Evolutionary conservation across 2,329 filamentous ascomycete species (phyloP), one percentile per base, ranked within the genome.

Genomic region (Penicillium sp.): DNA sequence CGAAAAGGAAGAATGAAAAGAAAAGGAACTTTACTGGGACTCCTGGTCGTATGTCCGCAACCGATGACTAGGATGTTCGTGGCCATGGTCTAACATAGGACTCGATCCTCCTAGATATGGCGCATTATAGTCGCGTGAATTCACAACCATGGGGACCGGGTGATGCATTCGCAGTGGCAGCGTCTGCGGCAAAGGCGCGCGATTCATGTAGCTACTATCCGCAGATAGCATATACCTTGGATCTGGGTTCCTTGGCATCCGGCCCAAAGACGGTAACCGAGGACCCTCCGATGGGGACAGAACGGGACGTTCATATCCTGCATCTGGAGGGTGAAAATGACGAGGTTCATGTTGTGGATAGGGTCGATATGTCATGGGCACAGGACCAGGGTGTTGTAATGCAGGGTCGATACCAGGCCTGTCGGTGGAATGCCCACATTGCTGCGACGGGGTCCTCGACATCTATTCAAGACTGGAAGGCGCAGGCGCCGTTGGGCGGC

Each of bases 1-100:
- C 48, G 43, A 58, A 57, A 55, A 60, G 21, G 21, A 60, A 46
- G 37, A 61, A 58, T 45, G 35, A 56, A 59, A 52, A 53, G 62
- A 64, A 50, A 53, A 66, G 61, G 63, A 55, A 63, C 63, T 66
- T 70, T 72, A 72, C 70, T 70, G 68, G 56, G 70, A 72, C 48
- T 72, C 70, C 62, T 68, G 53, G 57, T 73, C 70, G 59, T 65
- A 65, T 49, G 64, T 56, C 53, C 65, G 65, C 52, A 61, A 59
- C 26, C 41, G 57, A 54, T 67, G 65, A 57, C 63, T 58, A 51
- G 65, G 61, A 51, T 64, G 68, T 24, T 64, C 66, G 45, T 65
- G 63, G 39, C 62, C 56, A 51, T 64, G 63, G 55, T 51, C 57
- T 43, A 55, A 22, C 27, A 57, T 54, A 14, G 64, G 53, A 54